Evolutionary conservation across 2,329 filamentous ascomycete genomes (phyloP).

Genomic region (Xylaria sp.): DNA sequence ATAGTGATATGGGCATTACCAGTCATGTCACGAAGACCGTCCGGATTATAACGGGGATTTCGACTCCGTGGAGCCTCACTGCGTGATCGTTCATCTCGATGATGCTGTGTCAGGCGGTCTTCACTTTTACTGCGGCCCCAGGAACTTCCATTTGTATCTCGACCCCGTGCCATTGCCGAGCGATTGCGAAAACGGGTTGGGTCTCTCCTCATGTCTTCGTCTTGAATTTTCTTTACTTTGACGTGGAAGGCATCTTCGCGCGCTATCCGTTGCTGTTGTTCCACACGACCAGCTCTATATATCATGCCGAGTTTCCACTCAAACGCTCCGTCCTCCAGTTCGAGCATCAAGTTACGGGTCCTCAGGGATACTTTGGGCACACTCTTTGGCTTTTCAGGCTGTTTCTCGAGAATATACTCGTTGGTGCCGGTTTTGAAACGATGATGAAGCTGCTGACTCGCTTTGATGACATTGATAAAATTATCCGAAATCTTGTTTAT

Average conservation of each 20-base stretch:
- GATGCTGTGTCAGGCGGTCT: conserved; percentile 49
- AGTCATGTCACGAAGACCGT: conserved; percentile 72
- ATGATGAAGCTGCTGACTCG: conserved; percentile 88
- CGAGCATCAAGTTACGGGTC: conserved; percentile 82
- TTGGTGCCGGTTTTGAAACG: conserved; percentile 87
- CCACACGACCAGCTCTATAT: conserved; percentile 84
- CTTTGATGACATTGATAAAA: conserved; percentile 84
- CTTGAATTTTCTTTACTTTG: conserved; percentile 83
- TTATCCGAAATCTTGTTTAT: conserved; percentile 95
- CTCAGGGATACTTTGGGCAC: conserved; percentile 86
- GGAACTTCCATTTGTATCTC: conserved; percentile 41
- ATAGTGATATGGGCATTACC: conserved; percentile 74
- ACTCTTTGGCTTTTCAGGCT: conserved; percentile 81
- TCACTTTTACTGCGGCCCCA: conserved; percentile 62
- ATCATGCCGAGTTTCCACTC: conserved; percentile 97
- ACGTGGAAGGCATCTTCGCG: conserved; percentile 88
- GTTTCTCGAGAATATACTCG: conserved; percentile 86
- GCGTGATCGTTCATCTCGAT: conserved; percentile 39
- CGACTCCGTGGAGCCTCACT: conserved; percentile 48
- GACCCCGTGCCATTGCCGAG: conserved; percentile 54
- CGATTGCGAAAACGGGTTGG: conserved; percentile 60
- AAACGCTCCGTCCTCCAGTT: conserved; percentile 94
- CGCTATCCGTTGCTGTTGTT: conserved; percentile 88
- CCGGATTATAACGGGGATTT: conserved; percentile 76
- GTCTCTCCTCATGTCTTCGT: conserved; percentile 67